phyloP scores from a whole-genome alignment of 176 grass and related monocot genomes.

The Bonia amplexicaulis region DNA sequence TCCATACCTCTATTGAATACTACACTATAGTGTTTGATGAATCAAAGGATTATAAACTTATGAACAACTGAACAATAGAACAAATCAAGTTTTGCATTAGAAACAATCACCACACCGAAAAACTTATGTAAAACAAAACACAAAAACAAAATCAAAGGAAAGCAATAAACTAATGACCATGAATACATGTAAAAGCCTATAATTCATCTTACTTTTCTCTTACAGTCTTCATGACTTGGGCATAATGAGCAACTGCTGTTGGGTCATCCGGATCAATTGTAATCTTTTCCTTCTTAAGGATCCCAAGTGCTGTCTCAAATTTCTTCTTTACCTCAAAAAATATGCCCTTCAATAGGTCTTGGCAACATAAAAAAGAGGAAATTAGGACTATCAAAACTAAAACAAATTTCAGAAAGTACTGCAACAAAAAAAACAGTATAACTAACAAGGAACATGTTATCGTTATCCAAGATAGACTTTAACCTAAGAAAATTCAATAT shows the following conservation, averaged over 20 bases:
- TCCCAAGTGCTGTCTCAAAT: conserved; percentile 66
- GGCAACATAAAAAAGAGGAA: not conserved
- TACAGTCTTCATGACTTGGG: conserved; percentile 75
- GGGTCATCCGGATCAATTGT: conserved; percentile 91
- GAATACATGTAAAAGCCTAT: not conserved
- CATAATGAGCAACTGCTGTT: conserved; percentile 62
- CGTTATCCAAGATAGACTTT: not conserved
- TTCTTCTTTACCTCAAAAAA: conserved; percentile 93
- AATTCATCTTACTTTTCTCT: conserved; percentile 72
- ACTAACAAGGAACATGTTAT: not conserved
- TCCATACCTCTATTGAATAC: not conserved
- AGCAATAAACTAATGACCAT: not conserved
- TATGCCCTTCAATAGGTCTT: conserved; percentile 89
- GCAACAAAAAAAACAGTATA: not conserved
- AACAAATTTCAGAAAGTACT: not conserved
- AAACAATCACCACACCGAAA: not conserved
- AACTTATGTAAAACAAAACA: not conserved
- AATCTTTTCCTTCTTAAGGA: conserved; percentile 96
- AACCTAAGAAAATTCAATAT: not conserved
- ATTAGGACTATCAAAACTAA: conserved; percentile 11
- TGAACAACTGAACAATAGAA: not conserved
- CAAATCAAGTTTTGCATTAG: not conserved
- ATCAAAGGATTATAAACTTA: not conserved
- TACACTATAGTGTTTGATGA: not conserved
- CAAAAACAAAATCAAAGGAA: not conserved